These are phyloP conservation scores for Aspergillus sp. DNA, from an alignment of 2,329 filamentous ascomycete genomes.

Conservation along the genomic window DNA sequence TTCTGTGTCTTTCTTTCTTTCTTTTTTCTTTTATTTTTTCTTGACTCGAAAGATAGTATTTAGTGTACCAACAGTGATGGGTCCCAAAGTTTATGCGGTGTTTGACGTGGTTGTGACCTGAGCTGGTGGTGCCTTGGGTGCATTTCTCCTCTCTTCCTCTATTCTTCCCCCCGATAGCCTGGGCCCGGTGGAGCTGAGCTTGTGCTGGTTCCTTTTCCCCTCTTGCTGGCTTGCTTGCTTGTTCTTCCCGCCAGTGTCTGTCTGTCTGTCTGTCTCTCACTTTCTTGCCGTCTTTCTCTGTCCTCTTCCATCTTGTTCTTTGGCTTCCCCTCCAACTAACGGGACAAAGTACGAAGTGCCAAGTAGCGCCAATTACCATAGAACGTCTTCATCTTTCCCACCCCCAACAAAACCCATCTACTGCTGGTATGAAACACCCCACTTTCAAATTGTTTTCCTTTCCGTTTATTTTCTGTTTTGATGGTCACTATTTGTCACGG, in stretches of 20 bases:
- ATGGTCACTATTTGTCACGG: too few species aligned
- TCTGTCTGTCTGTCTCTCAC: not conserved
- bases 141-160: too few species aligned
- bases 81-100: not conserved
- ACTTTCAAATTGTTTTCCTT: not conserved
- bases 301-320: not conserved
- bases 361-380: not conserved
- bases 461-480: not conserved
- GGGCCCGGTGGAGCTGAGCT: slow-evolving; percentile 9
- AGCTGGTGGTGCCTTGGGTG: too few species aligned
- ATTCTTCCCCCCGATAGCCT: not conserved
- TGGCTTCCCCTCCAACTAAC: too few species aligned
- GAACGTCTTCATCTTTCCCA: too few species aligned
- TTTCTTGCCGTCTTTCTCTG: not conserved
- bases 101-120: not conserved
- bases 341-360: too few species aligned
- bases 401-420: too few species aligned
- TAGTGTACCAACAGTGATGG: too few species aligned
- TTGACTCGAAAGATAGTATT: too few species aligned
- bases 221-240: not conserved
- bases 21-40: too few species aligned
- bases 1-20: too few species aligned
- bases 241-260: not conserved
- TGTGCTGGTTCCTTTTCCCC: not conserved
- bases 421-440: not conserved